phyloP scores from a whole-genome alignment of 768 basidiomycete genomes.

The Termitomyces titanicus region DNA sequence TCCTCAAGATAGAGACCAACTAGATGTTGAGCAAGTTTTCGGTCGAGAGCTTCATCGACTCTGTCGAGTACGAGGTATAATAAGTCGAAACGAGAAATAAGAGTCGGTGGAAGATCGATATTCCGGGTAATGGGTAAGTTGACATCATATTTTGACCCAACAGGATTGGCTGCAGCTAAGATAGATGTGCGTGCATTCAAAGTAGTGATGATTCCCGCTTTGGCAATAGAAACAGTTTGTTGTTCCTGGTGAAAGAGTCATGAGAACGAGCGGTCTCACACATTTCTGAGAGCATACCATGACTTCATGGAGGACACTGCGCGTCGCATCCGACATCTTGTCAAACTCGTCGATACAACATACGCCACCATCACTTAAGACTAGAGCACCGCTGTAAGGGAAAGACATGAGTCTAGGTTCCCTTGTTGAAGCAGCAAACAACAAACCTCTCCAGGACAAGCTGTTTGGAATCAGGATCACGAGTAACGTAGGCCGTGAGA shows the following conservation, averaged over 20 bases:
- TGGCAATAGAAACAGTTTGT: constrained; percentile 99
- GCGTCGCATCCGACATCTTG: constrained; percentile 97
- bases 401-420: neutral
- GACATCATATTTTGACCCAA: constrained; percentile 93
- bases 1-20: constrained; percentile 95
- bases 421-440: neutral
- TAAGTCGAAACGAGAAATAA: constrained; percentile 97
- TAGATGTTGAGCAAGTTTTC: constrained; percentile 86
- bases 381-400: constrained; percentile 76
- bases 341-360: constrained; percentile 99
- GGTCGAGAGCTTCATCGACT: constrained; percentile 85
- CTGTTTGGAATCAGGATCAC: constrained; percentile 98
- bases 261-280: neutral
- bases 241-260: constrained; percentile 65
- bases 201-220: constrained; percentile 98
- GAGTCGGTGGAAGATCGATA: constrained; percentile 95
- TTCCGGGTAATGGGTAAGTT: constrained; percentile 90
- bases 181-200: constrained; percentile 98
- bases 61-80: constrained; percentile 94
- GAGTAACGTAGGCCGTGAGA: constrained; percentile 96
- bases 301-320: constrained; percentile 97
- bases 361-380: constrained; percentile 93
- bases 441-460: constrained; percentile 90
- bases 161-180: constrained; percentile 95
- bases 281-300: constrained; percentile 54